A percentile compares a stretch with the other conserved stretches of the same genome.
Conservation (phyloP, 805 yeast species). For the Lipomyces kockii region DNA sequence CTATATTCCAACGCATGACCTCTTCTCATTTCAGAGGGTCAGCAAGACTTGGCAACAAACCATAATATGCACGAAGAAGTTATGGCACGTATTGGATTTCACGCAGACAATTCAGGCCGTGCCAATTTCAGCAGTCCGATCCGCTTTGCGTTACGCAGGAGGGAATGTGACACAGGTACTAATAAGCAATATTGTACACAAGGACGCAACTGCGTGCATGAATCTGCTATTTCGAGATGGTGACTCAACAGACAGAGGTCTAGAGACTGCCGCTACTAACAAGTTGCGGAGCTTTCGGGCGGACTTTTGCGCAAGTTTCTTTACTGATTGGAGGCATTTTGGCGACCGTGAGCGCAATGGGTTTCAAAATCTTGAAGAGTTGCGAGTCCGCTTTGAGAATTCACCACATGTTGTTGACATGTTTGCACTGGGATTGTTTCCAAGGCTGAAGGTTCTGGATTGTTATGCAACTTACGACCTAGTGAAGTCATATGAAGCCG, state of each 20-base stretch:
- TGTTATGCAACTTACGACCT: not conserved
- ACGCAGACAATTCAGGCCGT: not conserved
- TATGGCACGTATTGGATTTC: not conserved
- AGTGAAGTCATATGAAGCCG: not conserved
- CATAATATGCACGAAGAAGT: not conserved
- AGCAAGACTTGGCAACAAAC: not conserved
- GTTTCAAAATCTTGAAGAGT: not conserved
- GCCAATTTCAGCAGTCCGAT: not conserved
- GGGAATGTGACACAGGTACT: not conserved
- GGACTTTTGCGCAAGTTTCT: not conserved
- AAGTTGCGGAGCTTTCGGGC: not conserved
- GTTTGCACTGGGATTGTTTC: not conserved
- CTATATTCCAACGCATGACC: not conserved
- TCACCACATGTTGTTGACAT: not conserved
- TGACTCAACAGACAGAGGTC: not conserved
- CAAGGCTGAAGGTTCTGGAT: not conserved
- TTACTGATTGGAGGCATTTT: not conserved
- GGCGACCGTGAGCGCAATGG: not conserved
- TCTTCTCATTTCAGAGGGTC: not conserved
- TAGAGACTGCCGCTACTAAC: not conserved
- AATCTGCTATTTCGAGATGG: not conserved
- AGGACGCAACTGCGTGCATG: not conserved
- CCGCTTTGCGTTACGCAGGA: not conserved
- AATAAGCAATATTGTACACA: conserved; percentile 1
- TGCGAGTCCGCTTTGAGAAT: not conserved